Conservation (phyloP, 2,329 filamentous ascomycete genomes). For the Aspergillus hiratsukae region DNA sequence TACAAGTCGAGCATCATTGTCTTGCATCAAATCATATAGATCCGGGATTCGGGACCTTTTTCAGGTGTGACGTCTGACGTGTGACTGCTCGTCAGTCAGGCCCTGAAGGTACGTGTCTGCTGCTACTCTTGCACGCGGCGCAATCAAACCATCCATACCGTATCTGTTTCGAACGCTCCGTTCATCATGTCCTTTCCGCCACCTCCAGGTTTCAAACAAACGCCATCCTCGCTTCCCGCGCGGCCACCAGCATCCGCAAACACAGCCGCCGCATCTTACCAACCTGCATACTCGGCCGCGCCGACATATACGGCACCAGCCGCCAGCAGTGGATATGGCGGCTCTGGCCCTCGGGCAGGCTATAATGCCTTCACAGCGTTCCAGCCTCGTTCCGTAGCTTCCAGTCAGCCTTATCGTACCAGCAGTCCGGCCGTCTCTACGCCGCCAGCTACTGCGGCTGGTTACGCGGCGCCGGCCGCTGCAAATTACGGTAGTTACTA, state of each 20-base stretch:
- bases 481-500: slow-evolving; percentile 39
- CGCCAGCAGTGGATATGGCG: slow-evolving; percentile 29
- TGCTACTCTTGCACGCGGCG: slow-evolving; percentile 28
- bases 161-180: slow-evolving; percentile 34
- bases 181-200: slow-evolving; percentile 77
- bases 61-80: slow-evolving; percentile 33
- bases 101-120: slow-evolving; percentile 42
- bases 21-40: not conserved
- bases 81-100: slow-evolving; percentile 31
- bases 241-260: slow-evolving; percentile 63
- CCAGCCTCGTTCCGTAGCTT: slow-evolving; percentile 56
- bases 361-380: slow-evolving; percentile 52
- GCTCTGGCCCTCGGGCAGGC: slow-evolving; percentile 24
- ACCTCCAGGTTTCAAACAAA: slow-evolving; percentile 65
- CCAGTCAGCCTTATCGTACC: slow-evolving; percentile 37
- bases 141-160: slow-evolving; percentile 23
- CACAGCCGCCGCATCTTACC: slow-evolving; percentile 38
- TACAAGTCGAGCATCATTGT: not conserved
- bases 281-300: slow-evolving; percentile 50
- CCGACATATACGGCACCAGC: slow-evolving; percentile 29
- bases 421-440: slow-evolving; percentile 34
- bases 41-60: slow-evolving; percentile 15
- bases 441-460: slow-evolving; percentile 30
- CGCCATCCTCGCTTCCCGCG: slow-evolving; percentile 65
- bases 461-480: slow-evolving; percentile 36